phyloP scores from a whole-genome alignment of 1,139 yeast species.

The Yamadazyma mexicana region DNA sequence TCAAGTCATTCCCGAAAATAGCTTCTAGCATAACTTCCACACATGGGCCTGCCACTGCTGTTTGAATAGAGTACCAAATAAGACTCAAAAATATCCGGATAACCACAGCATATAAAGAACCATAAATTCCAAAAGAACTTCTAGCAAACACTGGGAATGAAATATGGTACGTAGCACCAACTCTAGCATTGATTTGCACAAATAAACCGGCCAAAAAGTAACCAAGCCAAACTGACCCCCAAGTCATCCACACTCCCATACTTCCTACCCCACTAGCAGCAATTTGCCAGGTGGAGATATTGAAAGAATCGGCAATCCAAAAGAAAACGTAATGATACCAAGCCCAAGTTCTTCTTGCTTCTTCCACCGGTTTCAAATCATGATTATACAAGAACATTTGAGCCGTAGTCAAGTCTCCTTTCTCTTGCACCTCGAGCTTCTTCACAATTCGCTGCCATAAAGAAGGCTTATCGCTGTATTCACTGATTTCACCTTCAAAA shows the following conservation, averaged over 20 bases:
- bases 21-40: constrained; percentile 69
- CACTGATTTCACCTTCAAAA: constrained; percentile 16
- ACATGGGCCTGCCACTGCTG: constrained; percentile 82
- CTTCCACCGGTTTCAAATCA: constrained; percentile 78
- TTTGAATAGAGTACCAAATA: constrained; percentile 84
- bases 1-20: constrained; percentile 62
- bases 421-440: constrained; percentile 26
- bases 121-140: constrained; percentile 75
- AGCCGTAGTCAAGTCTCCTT: constrained; percentile 37
- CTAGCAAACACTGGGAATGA: constrained; percentile 78
- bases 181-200: constrained; percentile 63
- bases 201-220: constrained; percentile 61
- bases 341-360: constrained; percentile 67
- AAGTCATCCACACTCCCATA: constrained; percentile 85
- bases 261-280: constrained; percentile 76
- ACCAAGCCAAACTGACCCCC: constrained; percentile 83
- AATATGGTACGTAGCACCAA: constrained; percentile 73
- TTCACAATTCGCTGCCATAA: constrained; percentile 18
- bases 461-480: constrained; percentile 13
- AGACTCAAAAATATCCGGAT: constrained; percentile 82
- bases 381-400: constrained; percentile 67
- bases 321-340: constrained; percentile 79
- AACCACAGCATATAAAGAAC: constrained; percentile 76
- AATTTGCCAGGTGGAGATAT: constrained; percentile 87
- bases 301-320: constrained; percentile 87